Evolutionary conservation across 306 rosid species (phyloP), one percentile per base, ranked within the genome.

Genomic region (Coriaria nepalensis): DNA sequence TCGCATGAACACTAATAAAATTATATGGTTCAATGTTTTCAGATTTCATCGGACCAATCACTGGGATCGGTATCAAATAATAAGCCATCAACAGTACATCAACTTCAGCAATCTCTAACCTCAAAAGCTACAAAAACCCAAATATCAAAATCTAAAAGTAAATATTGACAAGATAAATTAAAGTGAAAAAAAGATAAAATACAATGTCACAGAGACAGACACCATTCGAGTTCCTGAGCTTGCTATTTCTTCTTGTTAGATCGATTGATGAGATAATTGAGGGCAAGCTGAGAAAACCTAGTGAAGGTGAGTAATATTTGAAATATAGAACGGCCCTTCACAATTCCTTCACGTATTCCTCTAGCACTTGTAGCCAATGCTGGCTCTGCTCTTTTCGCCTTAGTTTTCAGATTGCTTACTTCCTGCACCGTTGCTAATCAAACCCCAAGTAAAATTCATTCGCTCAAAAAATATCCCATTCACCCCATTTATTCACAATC

Each of bases 351-450:
- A 57, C 73, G 74, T 45, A 77, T 33, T 9, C 64, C 77, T 53
- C 81, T 81, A 29, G 70, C 92, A 0, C 72, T 58, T 78, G 53
- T 81, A 46, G 87, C 95, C 35, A 77, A 61, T 12, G 15, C 55
- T 32, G 80, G 94, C 55, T 50, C 86, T 49, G 71, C 56, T 6
- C n/a, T n/a, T n/a, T n/a, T n/a, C n/a, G 66, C 36, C 69, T 70
- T 56, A 62, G 47, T 42, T 73, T 58, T 67, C 38, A 9, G 69
- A 33, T 40, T 65, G 47, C 52, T 40, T 75, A 48, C 62, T 55
- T 52, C 74, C 90, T 81, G 95, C 85, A 75, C 63, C 0, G 68
- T 64, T 64, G 73, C 87, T 85, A 77, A 72, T 65, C 78, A 66
- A 83, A 79, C 55, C 68, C 43, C 36, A 62, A 59, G 65, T 58